These are phyloP conservation scores for Gillenia trifoliata DNA, from an alignment of 306 rosid species.

Conservation along the genomic window DNA sequence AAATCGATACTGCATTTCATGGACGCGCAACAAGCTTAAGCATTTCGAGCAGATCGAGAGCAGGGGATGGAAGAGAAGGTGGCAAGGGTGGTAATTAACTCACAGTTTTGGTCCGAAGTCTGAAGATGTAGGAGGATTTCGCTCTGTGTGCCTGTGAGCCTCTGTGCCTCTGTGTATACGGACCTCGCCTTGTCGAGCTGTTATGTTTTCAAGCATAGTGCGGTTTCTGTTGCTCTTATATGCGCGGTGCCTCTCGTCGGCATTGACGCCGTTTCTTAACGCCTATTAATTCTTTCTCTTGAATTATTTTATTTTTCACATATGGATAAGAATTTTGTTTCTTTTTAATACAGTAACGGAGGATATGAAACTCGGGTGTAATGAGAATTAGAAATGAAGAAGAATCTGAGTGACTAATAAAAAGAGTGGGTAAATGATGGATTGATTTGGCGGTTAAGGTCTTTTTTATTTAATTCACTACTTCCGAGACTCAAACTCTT, in stretches of 20 bases:
- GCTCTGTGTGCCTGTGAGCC: not conserved
- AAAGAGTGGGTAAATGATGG: no score
- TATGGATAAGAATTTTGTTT: not conserved
- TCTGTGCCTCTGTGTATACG: not conserved
- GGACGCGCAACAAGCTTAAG: not conserved
- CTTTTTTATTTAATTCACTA: no score
- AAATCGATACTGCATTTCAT: conserved; percentile 23
- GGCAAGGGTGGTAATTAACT: conserved; percentile 28
- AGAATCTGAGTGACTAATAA: no score
- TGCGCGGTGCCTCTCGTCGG: conserved; percentile 43
- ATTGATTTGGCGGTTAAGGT: no score
- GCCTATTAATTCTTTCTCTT: conserved; percentile 1
- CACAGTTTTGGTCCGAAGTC: conserved; percentile 51
- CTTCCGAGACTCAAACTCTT: no score
- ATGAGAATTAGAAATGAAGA: no score
- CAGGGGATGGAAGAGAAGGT: not conserved
- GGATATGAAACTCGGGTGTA: no score
- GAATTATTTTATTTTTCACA: not conserved
- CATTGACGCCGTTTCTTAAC: conserved; percentile 59
- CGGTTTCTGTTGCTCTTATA: conserved; percentile 42
- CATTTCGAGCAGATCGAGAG: not conserved
- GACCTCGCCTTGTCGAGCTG: conserved; percentile 22
- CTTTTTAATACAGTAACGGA: no score
- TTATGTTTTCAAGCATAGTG: conserved; percentile 9
- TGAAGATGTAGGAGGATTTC: conserved; percentile 14